These are phyloP conservation scores for Venturia aucupariae DNA, from an alignment of 2,329 filamentous ascomycete species.

Conservation along the genomic window DNA sequence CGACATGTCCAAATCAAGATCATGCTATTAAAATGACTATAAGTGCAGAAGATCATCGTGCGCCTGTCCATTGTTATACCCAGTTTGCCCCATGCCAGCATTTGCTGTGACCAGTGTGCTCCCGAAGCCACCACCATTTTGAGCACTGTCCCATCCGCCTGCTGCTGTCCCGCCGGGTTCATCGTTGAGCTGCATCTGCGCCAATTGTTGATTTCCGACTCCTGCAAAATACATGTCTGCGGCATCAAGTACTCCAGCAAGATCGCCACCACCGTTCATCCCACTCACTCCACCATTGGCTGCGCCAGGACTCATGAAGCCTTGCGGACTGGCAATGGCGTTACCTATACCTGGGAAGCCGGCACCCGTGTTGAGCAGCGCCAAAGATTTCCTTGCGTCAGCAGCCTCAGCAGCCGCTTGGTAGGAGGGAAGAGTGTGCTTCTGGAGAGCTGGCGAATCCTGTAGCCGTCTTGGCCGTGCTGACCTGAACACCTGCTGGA, in stretches of 20 bases:
- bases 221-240: slow-evolving; percentile 16
- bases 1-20: too few species aligned
- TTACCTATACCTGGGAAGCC: neutral
- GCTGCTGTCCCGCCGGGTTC: neutral
- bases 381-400: slow-evolving; percentile 11
- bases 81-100: neutral
- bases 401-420: slow-evolving; percentile 33
- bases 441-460: slow-evolving; percentile 80
- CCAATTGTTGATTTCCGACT: slow-evolving; percentile 11
- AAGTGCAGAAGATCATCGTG: slow-evolving; percentile 9
- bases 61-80: neutral
- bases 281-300: slow-evolving; percentile 20
- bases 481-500: slow-evolving; percentile 90
- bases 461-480: slow-evolving; percentile 70
- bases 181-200: slow-evolving; percentile 11
- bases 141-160: neutral
- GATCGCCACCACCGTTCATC: slow-evolving; percentile 2
- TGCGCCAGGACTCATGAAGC: slow-evolving; percentile 19
- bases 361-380: slow-evolving; percentile 6
- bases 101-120: neutral
- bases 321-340: slow-evolving; percentile 17
- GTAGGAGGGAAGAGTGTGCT: slow-evolving; percentile 52
- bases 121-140: neutral
- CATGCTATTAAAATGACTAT: neutral
- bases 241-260: slow-evolving; percentile 15